Conservation (phyloP, 1,139 yeast genomes). For the Candida sp. region DNA sequence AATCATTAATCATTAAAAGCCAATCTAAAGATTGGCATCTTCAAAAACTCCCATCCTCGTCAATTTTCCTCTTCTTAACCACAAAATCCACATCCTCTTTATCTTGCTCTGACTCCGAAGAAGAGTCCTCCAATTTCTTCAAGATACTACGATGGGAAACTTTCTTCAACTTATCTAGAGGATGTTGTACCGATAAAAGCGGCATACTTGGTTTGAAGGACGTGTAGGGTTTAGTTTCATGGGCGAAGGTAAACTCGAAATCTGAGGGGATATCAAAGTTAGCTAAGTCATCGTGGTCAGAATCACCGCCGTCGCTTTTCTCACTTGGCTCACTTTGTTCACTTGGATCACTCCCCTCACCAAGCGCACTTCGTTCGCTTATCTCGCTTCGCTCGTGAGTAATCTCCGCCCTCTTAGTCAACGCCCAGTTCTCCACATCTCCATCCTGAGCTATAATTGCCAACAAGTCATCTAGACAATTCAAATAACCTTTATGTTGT, state of each 20-base stretch:
- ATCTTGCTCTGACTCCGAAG: conserved; percentile 1
- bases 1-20: not conserved
- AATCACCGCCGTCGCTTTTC: conserved; percentile 3
- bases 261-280: conserved; percentile 12
- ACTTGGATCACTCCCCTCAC: not conserved
- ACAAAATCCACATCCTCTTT: not conserved
- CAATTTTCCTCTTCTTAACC: conserved; percentile 1
- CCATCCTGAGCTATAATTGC: conserved; percentile 43
- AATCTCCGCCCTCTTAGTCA: conserved; percentile 47
- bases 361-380: conserved; percentile 5
- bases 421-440: conserved; percentile 53
- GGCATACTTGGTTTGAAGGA: conserved; percentile 46
- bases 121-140: not conserved
- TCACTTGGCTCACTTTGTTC: conserved; percentile 3
- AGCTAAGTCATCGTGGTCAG: not conserved
- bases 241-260: conserved; percentile 33
- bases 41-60: not conserved
- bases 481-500: conserved; percentile 52
- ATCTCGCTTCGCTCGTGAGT: conserved; percentile 13
- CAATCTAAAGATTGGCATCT: too few species aligned
- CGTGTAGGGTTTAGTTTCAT: conserved; percentile 26
- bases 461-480: conserved; percentile 53
- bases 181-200: conserved; percentile 40
- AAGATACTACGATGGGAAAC: not conserved
- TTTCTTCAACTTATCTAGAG: conserved; percentile 4